Conservation (phyloP, 208 protist species). For the Leishmania braziliensis region DNA sequence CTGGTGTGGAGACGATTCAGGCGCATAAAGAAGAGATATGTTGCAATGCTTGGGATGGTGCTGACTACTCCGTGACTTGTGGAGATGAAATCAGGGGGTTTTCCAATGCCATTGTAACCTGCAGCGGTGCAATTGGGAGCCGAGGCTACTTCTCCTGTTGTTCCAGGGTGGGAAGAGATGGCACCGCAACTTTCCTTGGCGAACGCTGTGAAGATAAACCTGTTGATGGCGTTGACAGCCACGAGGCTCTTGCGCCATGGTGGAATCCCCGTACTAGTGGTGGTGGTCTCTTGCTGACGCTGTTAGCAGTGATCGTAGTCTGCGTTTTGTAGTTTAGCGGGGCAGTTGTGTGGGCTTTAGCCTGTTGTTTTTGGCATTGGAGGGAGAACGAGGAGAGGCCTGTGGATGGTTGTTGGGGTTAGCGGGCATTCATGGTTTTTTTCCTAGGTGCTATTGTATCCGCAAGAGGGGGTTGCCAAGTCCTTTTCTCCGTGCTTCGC, state of each 20-base stretch:
- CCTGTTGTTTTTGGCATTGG: too few species aligned
- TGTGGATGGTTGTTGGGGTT: too few species aligned
- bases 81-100: slow-evolving; percentile 18
- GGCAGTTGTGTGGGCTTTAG: not conserved
- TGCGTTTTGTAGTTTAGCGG: not conserved
- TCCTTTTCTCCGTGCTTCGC: not conserved
- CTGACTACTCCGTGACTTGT: slow-evolving; percentile 5
- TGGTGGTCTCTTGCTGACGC: slow-evolving; percentile 1
- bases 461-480: not conserved
- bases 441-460: not conserved
- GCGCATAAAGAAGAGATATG: slow-evolving; percentile 20
- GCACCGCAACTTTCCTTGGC: slow-evolving; percentile 8
- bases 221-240: not conserved
- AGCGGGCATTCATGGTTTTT: not conserved
- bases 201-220: slow-evolving; percentile 11
- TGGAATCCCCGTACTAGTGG: slow-evolving; percentile 3
- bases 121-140: slow-evolving; percentile 23
- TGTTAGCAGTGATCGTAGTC: not conserved
- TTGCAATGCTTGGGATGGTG: slow-evolving; percentile 11
- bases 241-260: not conserved
- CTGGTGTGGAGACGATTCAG: not conserved
- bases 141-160: slow-evolving; percentile 30
- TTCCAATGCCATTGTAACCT: slow-evolving; percentile 20
- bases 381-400: too few species aligned
- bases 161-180: slow-evolving; percentile 10